phyloP scores from a whole-genome alignment of 108 stramenopile species.

The Cyclostephanos tholiformis region DNA sequence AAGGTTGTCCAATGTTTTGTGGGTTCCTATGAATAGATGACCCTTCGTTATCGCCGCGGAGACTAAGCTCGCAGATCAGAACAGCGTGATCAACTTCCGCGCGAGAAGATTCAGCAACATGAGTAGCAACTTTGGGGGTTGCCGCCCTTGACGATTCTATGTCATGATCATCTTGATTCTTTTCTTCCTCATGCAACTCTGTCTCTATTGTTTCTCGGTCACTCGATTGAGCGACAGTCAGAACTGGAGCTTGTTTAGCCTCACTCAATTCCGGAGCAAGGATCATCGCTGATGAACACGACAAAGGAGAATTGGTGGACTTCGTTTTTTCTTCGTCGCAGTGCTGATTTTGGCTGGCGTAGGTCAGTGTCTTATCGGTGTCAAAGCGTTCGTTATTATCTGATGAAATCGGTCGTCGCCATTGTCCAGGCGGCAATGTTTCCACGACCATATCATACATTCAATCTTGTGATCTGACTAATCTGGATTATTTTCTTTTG shows the following conservation, averaged over 20 bases:
- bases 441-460: neutral
- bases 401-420: neutral
- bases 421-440: neutral
- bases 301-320: neutral
- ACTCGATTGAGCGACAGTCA: neutral
- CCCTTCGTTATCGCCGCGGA: neutral
- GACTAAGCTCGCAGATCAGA: too few relatives aligned
- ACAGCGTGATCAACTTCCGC: too few relatives aligned
- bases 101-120: neutral
- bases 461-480: neutral
- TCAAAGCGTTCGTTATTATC: neutral
- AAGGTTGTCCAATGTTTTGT: neutral
- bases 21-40: neutral
- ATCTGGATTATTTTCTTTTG: too few relatives aligned
- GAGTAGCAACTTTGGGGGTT: slow-evolving; percentile 4
- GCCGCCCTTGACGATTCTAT: neutral
- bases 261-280: neutral
- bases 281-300: neutral
- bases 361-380: neutral
- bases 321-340: neutral
- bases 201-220: neutral
- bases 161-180: neutral
- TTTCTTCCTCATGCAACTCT: neutral
- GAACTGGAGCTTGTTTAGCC: neutral
- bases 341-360: neutral